Evolutionary conservation across 176 grass and related monocot species (phyloP).

Genomic region (Guadua angustifolia): DNA sequence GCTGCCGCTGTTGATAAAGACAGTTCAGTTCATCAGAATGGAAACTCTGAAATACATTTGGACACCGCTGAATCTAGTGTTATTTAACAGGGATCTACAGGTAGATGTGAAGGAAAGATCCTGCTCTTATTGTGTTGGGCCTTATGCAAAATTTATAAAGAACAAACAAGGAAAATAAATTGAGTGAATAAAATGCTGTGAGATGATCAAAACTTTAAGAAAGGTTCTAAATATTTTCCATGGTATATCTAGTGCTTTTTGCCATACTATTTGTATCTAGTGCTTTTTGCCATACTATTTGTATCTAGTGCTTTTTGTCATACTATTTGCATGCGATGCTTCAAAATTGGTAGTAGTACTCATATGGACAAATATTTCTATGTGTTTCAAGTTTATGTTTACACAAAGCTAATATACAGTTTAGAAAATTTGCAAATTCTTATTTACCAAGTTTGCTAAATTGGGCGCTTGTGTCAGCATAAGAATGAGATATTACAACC

Average conservation of each 20-base stretch:
- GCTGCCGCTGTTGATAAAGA: slow-evolving; percentile 30
- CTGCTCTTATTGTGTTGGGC: neutral
- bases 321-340: neutral
- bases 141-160: slow-evolving; percentile 11
- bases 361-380: neutral
- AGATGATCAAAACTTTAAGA: neutral
- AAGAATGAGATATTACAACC: slow-evolving; percentile 14
- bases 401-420: neutral
- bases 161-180: neutral
- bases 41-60: neutral
- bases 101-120: neutral
- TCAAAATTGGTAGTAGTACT: neutral
- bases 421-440: neutral
- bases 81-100: neutral
- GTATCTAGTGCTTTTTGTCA: neutral
- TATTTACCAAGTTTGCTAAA: neutral
- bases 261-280: too few relatives aligned
- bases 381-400: neutral
- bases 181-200: neutral
- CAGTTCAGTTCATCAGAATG: slow-evolving; percentile 28
- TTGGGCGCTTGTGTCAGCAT: neutral
- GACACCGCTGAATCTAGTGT: neutral
- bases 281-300: neutral
- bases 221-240: neutral
- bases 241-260: neutral